A percentile compares a stretch with the other conserved stretches of the same genome.
Conservation (phyloP, 1,139 yeast species). For the Groenewaldozyma auringiensis region DNA sequence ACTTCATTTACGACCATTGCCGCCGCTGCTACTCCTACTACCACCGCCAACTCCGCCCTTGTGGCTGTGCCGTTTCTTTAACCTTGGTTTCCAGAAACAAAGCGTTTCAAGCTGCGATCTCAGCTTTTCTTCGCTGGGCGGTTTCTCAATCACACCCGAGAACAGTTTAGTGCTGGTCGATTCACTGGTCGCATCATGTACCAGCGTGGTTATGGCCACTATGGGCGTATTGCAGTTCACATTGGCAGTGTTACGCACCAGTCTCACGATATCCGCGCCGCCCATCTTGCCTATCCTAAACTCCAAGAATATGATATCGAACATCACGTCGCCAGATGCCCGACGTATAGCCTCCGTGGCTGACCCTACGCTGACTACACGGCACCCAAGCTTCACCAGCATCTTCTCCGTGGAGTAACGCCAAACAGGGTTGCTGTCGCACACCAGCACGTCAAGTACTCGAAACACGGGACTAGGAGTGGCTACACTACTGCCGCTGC, state of each 20-base stretch:
- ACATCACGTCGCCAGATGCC: conserved; percentile 75
- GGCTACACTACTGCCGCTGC: conserved; percentile 6
- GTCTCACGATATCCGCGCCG: conserved; percentile 68
- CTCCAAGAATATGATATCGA: conserved; percentile 78
- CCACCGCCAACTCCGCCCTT: too few relatives aligned
- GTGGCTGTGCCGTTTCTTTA: too few relatives aligned
- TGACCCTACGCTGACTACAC: conserved; percentile 67
- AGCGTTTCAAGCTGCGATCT: conserved; percentile 24
- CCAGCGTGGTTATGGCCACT: conserved; percentile 66
- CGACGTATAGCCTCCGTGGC: conserved; percentile 80
- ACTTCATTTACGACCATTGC: too few relatives aligned
- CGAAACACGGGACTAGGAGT: conserved; percentile 15
- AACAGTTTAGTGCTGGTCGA: conserved; percentile 37
- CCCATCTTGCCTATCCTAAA: conserved; percentile 56
- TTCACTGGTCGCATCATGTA: conserved; percentile 50
- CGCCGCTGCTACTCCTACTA: too few relatives aligned
- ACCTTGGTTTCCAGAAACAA: conserved; percentile 29
- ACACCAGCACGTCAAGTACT: conserved; percentile 59
- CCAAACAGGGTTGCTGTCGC: conserved; percentile 83
- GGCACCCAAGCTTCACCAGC: conserved; percentile 67
- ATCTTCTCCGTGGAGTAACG: conserved; percentile 60
- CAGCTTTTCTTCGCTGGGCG: conserved; percentile 47
- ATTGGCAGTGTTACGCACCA: conserved; percentile 70
- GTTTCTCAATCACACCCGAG: conserved; percentile 69
- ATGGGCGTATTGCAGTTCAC: conserved; percentile 71